Evolutionary conservation across 106 monocot genomes (phyloP), one percentile per base, ranked within the genome.

Genomic region (Gastrodia elata): DNA sequence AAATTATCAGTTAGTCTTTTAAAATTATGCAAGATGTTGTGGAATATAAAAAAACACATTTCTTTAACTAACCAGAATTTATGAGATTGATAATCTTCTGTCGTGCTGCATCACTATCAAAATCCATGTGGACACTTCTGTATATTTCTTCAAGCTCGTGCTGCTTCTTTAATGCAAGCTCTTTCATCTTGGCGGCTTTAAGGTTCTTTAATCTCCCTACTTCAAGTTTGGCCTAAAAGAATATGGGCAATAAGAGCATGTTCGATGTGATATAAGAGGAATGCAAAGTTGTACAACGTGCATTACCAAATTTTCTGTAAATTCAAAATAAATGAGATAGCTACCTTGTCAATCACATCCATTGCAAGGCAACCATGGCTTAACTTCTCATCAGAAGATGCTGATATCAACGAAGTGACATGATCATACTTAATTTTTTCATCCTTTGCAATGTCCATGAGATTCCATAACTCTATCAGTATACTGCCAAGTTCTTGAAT

Each of bases 381-480:
- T 32, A 80, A 56, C 14, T 81, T 74, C 6, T 67, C 68, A 76
- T 88, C 86, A 52, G 61, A 52, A 77, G 86, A 86, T 52, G 72
- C 74, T 52, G 87, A 83, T 58, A 89, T 85, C 73, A 96, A 78
- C 59, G 73, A 76, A 18, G 87, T 96, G 39, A 90, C 70, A 74
- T 86, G 79, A 64, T 83, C 72, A 78, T 87, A 96, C 56, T 69
- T 79, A 70, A 72, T 82, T 68, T 83, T 80, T 65, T 90, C 92
- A 75, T 87, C 84, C 27, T 22, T 14, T 32, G 85, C 52, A 44
- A 79, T 84, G 36, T 90, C 96, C 89, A 96, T 83, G 49, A 96
- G 89, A 68, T 89, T 89, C 96, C 96, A 96, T 52, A 96, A 77
- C 68, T 96, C 92, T 40, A 90, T 75, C 58, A 96, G 77, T 24